Evolutionary conservation across 2,329 filamentous ascomycete species (phyloP), one percentile per base, ranked within the genome.

Genomic region (Rhytidhysteron rufulum): DNA sequence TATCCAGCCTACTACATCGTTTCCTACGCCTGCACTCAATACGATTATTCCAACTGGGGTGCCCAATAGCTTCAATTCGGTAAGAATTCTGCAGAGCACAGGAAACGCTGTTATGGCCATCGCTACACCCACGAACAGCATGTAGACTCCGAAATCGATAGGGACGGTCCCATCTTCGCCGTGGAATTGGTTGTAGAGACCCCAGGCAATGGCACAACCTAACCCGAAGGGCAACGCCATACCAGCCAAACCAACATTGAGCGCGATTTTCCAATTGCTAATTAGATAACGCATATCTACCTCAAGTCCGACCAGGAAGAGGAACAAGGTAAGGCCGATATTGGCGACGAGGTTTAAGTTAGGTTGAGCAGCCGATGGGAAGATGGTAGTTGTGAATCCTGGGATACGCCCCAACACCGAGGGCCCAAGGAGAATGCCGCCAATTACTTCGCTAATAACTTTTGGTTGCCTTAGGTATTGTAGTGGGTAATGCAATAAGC

Each of bases 1-100:
- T 49, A 96, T 84, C 91, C 91, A 97, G 42, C 88, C 63, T 3
- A 85, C 80, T 13, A 93, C 88, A 58, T 97, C 91, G 60, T 97
- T 96, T 2, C 88, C 88, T 11, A 96, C 89, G 37, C 91, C 91
- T 5, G 90, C 90, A 3, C 90, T 89, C 7, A 96, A 75, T 2
- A 90, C 86, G 27, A 94, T 94, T 25, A 95, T 80, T 57, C 90
- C 90, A 4, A 95, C 90, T 1, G 84, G 79, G 2, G 88, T 93
- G 40, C 78, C 71, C 4, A 97, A 80, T 36, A 97, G 73, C 54
- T 95, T 93, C 39, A 97, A 73, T 64, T 95, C 90, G 0, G 88
- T 91, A 49, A 97, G 71, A 50, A 97, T 97, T 62, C 91, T 86
- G 58, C 91, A 96, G 10, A 97, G 78, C 0, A 97, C 91, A 0